Base-by-base conservation (phyloP, 768 basidiomycete species). In the Ramaria rubella region DNA sequence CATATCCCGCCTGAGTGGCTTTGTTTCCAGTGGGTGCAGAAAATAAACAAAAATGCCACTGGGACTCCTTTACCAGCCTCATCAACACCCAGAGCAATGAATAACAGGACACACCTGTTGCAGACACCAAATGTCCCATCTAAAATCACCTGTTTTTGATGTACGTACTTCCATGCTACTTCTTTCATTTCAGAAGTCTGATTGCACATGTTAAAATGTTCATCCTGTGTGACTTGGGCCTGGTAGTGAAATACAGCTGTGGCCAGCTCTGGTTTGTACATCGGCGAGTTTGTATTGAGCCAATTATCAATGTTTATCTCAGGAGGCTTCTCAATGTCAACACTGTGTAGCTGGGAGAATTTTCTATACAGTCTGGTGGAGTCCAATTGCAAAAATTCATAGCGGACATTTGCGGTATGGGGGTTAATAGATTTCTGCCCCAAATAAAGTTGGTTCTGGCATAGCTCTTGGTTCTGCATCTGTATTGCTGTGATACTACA, bases 41-140 rank as follows among this genome's bases (percentile, higher is more conserved):
- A n/a, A n/a, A n/a, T n/a, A 52, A n/a, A 19, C 9, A 52, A 52
- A 26, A 52, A 52, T n/a, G 31, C 31, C 6, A 52, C 15, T n/a
- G 34, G 51, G 5, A 52, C 19, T 34, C 51, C 51, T 21, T 9
- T 5, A 4, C 26, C 11, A 15, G 19, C 31, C 34, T 69, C 63
- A 52, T 74, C 66, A 6, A 72, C 24, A 1, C 61, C 73, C 65
- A 74, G 65, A 7, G 66, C 60, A 58, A 74, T 72, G 11, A 63
- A 62, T 1, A 73, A 63, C 5, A 72, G 67, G 48, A 56, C 60
- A 59, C 49, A 58, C 56, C 55, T 21, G 26, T 40, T 40, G 29
- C 59, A 64, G 14, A 66, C 27, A 1, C 65, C 63, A 50, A 66
- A 66, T 5, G 65, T 66, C 7, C 65, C 61, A 48, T 66, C 51